These are phyloP conservation scores for Arabidopsis arenosa DNA, from an alignment of 345 rosid genomes.

Conservation along the genomic window DNA sequence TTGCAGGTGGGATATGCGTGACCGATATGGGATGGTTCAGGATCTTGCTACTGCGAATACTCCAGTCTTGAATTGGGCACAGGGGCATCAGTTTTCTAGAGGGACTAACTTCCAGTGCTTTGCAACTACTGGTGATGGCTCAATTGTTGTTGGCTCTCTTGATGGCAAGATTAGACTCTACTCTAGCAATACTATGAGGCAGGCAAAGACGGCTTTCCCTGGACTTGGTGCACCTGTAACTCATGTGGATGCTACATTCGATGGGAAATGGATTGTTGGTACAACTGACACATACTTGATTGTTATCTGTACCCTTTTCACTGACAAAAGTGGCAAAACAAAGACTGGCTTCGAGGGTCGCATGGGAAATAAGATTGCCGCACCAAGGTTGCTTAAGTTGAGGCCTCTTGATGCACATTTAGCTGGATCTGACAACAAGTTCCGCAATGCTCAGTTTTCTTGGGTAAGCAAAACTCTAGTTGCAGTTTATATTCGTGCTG, in stretches of 20 bases:
- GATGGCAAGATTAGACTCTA: constrained; percentile 97
- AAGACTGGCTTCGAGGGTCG: constrained; percentile 98
- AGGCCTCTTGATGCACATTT: constrained; percentile 84
- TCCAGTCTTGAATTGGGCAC: constrained; percentile 89
- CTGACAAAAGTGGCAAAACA: constrained; percentile 79
- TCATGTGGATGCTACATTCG: constrained; percentile 94
- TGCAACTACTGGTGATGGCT: constrained; percentile 98
- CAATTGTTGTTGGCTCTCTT: constrained; percentile 94
- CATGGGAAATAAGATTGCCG: constrained; percentile 96
- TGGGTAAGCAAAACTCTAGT: constrained; percentile 68
- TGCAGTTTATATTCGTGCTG: background rate
- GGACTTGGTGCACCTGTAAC: constrained; percentile 97
- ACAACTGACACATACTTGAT: constrained; percentile 92
- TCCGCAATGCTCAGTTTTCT: constrained; percentile 91
- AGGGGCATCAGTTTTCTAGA: constrained; percentile 98
- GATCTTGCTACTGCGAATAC: constrained; percentile 67
- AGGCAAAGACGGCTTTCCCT: constrained; percentile 98
- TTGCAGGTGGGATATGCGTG: constrained; percentile 99
- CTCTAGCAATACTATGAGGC: constrained; percentile 88
- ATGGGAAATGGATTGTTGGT: constrained; percentile 99
- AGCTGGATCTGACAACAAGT: constrained; percentile 88
- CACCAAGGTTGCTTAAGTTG: constrained; percentile 91
- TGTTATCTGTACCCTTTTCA: constrained; percentile 86
- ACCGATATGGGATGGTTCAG: constrained; percentile 87
- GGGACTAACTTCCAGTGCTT: constrained; percentile 98